Percentiles rank a stretch among this genome's conserved stretches.
phyloP scores from a whole-genome alignment of 805 yeast species.

The Suhomyces emberorum region DNA sequence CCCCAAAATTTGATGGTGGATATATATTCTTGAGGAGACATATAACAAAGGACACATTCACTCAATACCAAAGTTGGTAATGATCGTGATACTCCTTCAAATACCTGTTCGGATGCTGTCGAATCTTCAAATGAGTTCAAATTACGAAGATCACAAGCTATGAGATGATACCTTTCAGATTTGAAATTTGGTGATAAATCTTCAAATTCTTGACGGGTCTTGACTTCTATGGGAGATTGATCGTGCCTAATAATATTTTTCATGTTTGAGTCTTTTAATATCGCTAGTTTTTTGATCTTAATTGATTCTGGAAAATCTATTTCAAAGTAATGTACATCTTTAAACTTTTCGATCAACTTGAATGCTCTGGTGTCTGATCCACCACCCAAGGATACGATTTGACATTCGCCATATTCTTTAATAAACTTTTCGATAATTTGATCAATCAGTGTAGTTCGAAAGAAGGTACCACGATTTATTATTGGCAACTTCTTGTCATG shows the following conservation, averaged over 20 bases:
- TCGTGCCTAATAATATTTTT: constrained; percentile 17
- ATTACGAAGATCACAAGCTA: constrained; percentile 57
- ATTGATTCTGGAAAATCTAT: constrained; percentile 60
- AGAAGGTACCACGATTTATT: constrained; percentile 68
- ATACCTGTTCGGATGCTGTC: too few species aligned
- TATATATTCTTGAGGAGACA: constrained; percentile 48
- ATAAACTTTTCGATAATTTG: constrained; percentile 42
- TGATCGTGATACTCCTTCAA: too few species aligned
- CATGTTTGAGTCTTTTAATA: constrained; percentile 31
- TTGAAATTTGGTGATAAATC: constrained; percentile 27
- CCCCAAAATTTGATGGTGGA: constrained; percentile 45
- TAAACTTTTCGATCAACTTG: constrained; percentile 34
- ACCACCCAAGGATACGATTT: constrained; percentile 72
- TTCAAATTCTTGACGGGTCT: constrained; percentile 22
- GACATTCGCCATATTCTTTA: constrained; percentile 28
- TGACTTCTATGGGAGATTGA: constrained; percentile 12
- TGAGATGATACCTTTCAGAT: constrained; percentile 46
- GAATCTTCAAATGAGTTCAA: too few species aligned
- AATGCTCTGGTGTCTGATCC: constrained; percentile 77
- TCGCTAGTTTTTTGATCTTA: constrained; percentile 48
- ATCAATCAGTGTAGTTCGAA: constrained; percentile 56
- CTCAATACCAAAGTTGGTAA: constrained; percentile 65
- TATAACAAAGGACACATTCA: constrained; percentile 76
- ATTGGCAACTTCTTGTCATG: constrained; percentile 53
- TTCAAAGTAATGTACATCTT: constrained; percentile 48